Evolutionary conservation across 139 green algal species (phyloP).

Genomic region (Zygnema circumcarinatum): DNA sequence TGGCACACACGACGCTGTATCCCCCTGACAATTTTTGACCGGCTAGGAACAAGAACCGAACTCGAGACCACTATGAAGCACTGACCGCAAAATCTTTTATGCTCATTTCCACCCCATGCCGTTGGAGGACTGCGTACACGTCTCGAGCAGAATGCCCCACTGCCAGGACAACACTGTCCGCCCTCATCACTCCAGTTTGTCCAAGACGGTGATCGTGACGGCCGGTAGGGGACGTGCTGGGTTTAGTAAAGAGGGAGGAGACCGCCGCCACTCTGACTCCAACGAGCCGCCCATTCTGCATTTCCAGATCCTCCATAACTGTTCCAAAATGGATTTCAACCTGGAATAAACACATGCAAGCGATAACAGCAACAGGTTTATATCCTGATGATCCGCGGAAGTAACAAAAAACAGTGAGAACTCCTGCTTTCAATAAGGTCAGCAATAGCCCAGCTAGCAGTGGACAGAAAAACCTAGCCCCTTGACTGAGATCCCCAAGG

Average conservation of each 20-base stretch:
- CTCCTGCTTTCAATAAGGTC: too few species aligned
- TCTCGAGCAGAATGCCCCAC: constrained; percentile 60
- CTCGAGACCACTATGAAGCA: not conserved
- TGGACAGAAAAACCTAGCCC: too few species aligned
- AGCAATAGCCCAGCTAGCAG: too few species aligned
- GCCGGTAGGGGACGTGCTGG: not conserved
- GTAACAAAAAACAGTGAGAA: too few species aligned
- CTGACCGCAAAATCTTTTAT: constrained; percentile 78
- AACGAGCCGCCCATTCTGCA: constrained; percentile 56
- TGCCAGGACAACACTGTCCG: constrained; percentile 72
- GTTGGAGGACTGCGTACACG: constrained; percentile 70
- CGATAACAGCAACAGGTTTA: too few species aligned
- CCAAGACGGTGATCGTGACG: not conserved
- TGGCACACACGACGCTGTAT: too few species aligned
- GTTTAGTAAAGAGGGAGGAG: not conserved
- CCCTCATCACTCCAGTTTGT: constrained; percentile 58
- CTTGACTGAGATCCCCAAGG: too few species aligned
- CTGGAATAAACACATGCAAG: too few species aligned
- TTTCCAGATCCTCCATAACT: constrained; percentile 67
- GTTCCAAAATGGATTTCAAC: constrained; percentile 73
- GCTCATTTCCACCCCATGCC: constrained; percentile 67
- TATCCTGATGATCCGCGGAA: too few species aligned
- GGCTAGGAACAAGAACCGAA: too few species aligned
- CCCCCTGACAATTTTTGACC: too few species aligned
- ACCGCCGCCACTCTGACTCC: constrained; percentile 66